Percentiles rank a stretch among this genome's conserved stretches.
Evolutionary conservation across 768 basidiomycete genomes (phyloP).

Genomic region (Steccherinum ochraceum): DNA sequence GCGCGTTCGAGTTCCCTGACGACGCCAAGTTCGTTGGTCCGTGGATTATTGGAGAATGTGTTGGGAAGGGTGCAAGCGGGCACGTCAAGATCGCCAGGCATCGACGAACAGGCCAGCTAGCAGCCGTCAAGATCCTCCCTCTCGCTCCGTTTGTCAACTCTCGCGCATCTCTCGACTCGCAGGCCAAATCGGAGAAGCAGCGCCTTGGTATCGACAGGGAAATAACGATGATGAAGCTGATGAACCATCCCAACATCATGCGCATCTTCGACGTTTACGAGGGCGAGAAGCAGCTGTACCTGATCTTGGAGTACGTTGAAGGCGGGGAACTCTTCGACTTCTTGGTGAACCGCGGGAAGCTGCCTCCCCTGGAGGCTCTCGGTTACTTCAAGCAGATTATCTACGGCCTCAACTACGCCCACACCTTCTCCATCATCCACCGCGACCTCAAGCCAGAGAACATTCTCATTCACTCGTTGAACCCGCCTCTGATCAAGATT

Average conservation of each 20-base stretch:
- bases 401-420: constrained; percentile 92
- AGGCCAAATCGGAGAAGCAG: constrained; percentile 73
- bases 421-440: constrained; percentile 96
- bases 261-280: constrained; percentile 95
- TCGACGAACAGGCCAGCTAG: constrained; percentile 78
- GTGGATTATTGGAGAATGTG: constrained; percentile 90
- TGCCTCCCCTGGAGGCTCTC: constrained; percentile 76
- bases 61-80: constrained; percentile 91
- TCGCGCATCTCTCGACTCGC: constrained; percentile 58
- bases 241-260: constrained; percentile 97
- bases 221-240: constrained; percentile 98
- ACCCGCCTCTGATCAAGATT: constrained; percentile 84
- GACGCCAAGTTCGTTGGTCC: constrained; percentile 87
- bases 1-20: constrained; percentile 74
- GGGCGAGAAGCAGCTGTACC: constrained; percentile 83
- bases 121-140: constrained; percentile 94
- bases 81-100: constrained; percentile 93
- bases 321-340: constrained; percentile 98
- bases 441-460: constrained; percentile 99
- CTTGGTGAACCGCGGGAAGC: constrained; percentile 80
- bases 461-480: constrained; percentile 80
- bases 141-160: constrained; percentile 72
- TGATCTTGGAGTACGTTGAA: constrained; percentile 92
- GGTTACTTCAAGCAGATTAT: constrained; percentile 95
- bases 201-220: constrained; percentile 87